Percentiles rank a stretch among this genome's conserved stretches.
phyloP scores from a whole-genome alignment of 1,284 basidiomycete genomes.

The Cerioporus squamosus region DNA sequence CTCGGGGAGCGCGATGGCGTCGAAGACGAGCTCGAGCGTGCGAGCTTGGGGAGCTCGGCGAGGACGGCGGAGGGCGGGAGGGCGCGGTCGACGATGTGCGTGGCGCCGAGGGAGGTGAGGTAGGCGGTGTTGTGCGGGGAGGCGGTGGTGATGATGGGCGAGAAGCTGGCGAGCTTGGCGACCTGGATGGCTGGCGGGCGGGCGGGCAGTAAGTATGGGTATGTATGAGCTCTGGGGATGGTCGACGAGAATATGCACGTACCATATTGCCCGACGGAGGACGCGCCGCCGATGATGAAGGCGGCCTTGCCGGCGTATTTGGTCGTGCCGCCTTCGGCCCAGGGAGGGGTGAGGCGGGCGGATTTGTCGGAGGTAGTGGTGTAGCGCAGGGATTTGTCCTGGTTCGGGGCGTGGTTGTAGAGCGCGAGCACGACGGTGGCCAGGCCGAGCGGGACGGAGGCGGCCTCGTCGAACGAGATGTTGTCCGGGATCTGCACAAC shows the following conservation, averaged over 20 bases:
- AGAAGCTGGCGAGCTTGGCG: slow-evolving; percentile 55
- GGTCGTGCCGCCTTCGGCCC: slow-evolving; percentile 35
- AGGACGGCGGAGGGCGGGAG: slow-evolving; percentile 30
- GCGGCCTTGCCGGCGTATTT: slow-evolving; percentile 43
- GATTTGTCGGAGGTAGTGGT: slow-evolving; percentile 29
- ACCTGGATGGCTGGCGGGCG: slow-evolving; percentile 53
- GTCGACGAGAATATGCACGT: too few species aligned
- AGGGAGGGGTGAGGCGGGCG: slow-evolving; percentile 32
- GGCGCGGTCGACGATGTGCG: slow-evolving; percentile 52
- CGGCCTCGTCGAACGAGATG: slow-evolving; percentile 38
- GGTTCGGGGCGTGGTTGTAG: slow-evolving; percentile 37
- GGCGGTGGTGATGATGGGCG: slow-evolving; percentile 56
- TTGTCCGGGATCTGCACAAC: slow-evolving; percentile 32
- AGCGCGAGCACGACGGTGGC: slow-evolving; percentile 44
- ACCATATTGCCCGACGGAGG: slow-evolving; percentile 49
- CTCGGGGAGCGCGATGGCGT: slow-evolving; percentile 32
- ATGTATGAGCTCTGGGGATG: too few species aligned
- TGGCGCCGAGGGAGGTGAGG: slow-evolving; percentile 58
- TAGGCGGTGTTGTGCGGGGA: slow-evolving; percentile 45
- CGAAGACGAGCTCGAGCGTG: slow-evolving; percentile 43
- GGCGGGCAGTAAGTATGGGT: background rate
- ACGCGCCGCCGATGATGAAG: slow-evolving; percentile 48
- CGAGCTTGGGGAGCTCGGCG: slow-evolving; percentile 28
- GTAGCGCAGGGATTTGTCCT: slow-evolving; percentile 34
- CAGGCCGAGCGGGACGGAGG: slow-evolving; percentile 44